These are phyloP conservation scores for Sclerotiophoma versabilis DNA, from an alignment of 2,329 filamentous ascomycete genomes.

Conservation along the genomic window DNA sequence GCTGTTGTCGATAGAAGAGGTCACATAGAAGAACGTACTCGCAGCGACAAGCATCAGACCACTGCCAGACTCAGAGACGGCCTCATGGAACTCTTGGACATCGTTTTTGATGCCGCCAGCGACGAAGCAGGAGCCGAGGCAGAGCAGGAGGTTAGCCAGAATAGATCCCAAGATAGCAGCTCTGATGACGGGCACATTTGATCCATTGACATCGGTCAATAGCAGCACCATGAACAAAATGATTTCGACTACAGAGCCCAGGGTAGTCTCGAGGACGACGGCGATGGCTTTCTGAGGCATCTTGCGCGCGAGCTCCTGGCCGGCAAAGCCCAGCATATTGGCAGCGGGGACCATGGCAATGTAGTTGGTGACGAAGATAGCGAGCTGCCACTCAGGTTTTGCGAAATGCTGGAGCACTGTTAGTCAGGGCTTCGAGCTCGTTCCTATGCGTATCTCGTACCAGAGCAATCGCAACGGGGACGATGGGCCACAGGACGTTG, in stretches of 20 bases:
- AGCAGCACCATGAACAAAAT: constrained; percentile 82
- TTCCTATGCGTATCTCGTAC: constrained; percentile 38
- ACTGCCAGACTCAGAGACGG: constrained; percentile 79
- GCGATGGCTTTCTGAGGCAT: constrained; percentile 73
- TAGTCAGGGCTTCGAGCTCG: constrained; percentile 5
- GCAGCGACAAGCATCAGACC: constrained; percentile 80
- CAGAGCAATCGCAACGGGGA: constrained; percentile 74
- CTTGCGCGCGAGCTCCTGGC: constrained; percentile 75
- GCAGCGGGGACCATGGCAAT: constrained; percentile 80
- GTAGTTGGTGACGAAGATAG: constrained; percentile 74
- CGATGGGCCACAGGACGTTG: constrained; percentile 78
- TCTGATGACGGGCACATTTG: constrained; percentile 73
- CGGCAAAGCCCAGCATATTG: constrained; percentile 77
- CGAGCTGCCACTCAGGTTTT: constrained; percentile 63
- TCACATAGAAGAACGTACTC: constrained; percentile 50
- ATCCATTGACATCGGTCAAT: constrained; percentile 50
- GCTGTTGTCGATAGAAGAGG: background rate
- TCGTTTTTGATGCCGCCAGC: constrained; percentile 73
- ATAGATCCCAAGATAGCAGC: constrained; percentile 86
- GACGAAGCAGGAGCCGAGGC: constrained; percentile 81
- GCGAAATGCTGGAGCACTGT: constrained; percentile 55
- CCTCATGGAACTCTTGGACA: constrained; percentile 75
- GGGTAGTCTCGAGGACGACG: constrained; percentile 64
- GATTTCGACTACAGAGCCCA: constrained; percentile 81
- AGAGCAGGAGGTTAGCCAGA: constrained; percentile 80